These are phyloP conservation scores for Termitomyces sp. DNA, from an alignment of 768 basidiomycete species.

Conservation along the genomic window DNA sequence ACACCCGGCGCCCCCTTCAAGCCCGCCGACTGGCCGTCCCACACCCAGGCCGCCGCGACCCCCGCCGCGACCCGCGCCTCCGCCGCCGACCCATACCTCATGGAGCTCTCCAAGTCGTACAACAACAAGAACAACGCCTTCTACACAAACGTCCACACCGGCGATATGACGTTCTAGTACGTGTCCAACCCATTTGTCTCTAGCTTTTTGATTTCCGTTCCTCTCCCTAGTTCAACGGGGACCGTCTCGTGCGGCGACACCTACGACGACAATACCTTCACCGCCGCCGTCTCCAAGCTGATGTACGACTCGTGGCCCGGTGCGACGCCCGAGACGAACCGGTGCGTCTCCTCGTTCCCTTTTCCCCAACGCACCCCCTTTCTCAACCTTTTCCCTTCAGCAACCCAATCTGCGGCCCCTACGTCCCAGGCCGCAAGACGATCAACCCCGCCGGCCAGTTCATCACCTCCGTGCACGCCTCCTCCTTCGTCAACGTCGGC, in stretches of 20 bases:
- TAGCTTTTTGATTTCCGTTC: too few relatives aligned
- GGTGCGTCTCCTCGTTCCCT: conserved; percentile 10
- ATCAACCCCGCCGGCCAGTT: conserved; percentile 15
- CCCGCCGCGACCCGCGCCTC: conserved; percentile 20
- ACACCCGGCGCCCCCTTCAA: conserved; percentile 11
- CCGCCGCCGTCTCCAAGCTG: conserved; percentile 21
- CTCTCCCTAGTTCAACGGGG: conserved; percentile 19
- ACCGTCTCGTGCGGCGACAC: conserved; percentile 24
- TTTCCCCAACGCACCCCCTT: neutral
- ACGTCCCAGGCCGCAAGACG: conserved; percentile 19
- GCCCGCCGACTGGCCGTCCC: conserved; percentile 20
- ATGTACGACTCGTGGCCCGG: conserved; percentile 24
- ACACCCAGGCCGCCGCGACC: conserved; percentile 17
- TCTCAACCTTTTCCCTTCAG: neutral
- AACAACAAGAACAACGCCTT: conserved; percentile 18
- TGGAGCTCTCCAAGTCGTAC: conserved; percentile 21
- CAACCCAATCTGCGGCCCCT: conserved; percentile 26
- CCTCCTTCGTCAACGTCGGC: conserved; percentile 17
- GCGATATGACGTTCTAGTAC: conserved; percentile 27
- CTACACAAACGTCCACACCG: conserved; percentile 18
- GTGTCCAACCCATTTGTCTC: neutral
- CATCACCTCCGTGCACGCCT: conserved; percentile 15
- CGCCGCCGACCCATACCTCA: conserved; percentile 20
- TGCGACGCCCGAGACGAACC: conserved; percentile 18
- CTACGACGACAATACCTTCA: conserved; percentile 23